phyloP scores from a whole-genome alignment of 148 eudicot species.

The Rhododendron kiyosumense region DNA sequence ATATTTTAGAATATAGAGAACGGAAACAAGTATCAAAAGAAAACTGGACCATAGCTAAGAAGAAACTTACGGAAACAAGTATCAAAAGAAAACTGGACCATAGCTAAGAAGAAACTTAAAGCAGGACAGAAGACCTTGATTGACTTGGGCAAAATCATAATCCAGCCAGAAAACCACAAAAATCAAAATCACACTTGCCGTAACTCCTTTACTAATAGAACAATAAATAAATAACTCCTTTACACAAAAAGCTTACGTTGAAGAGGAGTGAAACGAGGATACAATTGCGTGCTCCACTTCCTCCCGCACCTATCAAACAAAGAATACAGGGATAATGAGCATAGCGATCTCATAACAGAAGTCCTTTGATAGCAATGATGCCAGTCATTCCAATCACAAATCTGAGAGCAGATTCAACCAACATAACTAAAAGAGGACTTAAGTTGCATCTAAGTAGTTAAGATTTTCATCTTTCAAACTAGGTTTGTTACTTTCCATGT shows the following conservation, averaged over 20 bases:
- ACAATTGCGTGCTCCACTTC: constrained; percentile 36
- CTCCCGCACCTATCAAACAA: constrained; percentile 51
- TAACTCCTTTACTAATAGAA: background rate
- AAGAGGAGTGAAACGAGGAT: constrained; percentile 19
- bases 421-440: background rate
- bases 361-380: background rate
- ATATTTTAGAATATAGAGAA: background rate
- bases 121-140: background rate
- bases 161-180: background rate
- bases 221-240: background rate
- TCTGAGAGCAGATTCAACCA: background rate
- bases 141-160: background rate
- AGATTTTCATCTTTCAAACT: background rate
- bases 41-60: background rate
- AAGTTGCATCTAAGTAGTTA: background rate
- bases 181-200: background rate
- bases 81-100: background rate
- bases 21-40: background rate
- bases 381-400: background rate
- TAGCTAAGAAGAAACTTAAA: background rate
- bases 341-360: background rate
- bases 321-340: background rate
- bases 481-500: background rate
- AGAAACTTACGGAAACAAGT: too few species aligned
- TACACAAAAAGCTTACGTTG: constrained; percentile 36